Percentiles rank a stretch among this genome's conserved stretches.
phyloP scores from a whole-genome alignment of 495 filamentous ascomycete genomes.

The Chaetomidium leptoderma region DNA sequence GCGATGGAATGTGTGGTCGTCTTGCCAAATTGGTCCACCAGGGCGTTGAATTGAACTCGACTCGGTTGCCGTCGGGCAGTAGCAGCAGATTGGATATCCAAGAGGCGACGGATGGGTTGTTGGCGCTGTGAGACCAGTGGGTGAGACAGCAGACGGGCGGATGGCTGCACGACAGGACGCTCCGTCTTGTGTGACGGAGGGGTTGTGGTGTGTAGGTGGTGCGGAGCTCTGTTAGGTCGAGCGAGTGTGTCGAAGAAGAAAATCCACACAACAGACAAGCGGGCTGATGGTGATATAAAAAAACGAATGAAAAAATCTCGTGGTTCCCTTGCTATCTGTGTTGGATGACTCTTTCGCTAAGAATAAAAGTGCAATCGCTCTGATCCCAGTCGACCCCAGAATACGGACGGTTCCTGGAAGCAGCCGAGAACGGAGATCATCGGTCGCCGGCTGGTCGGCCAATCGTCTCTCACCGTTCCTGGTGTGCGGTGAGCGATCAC shows the following conservation, averaged over 20 bases:
- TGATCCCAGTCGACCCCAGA: conserved; percentile 8
- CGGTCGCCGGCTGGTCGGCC: conserved; percentile 16
- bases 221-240: neutral
- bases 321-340: conserved; percentile 4
- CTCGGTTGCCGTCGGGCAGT: conserved; percentile 8
- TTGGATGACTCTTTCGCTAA: conserved; percentile 28
- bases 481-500: conserved; percentile 15
- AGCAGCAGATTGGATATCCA: neutral
- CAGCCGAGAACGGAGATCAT: conserved; percentile 39
- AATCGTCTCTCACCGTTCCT: conserved; percentile 36
- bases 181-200: neutral
- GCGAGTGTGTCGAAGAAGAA: neutral
- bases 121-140: neutral
- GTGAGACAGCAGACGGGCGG: neutral
- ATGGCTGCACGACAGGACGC: conserved; percentile 4
- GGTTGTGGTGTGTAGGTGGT: too few species aligned
- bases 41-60: conserved; percentile 1
- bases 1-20: conserved; percentile 9
- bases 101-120: neutral
- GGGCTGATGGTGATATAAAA: conserved; percentile 1
- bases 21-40: conserved; percentile 15
- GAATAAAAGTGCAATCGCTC: neutral
- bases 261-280: neutral
- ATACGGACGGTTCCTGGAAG: conserved; percentile 15
- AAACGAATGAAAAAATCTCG: neutral